Base-by-base conservation (phyloP, 73 alveolate species). In the Stentor roeselii region DNA sequence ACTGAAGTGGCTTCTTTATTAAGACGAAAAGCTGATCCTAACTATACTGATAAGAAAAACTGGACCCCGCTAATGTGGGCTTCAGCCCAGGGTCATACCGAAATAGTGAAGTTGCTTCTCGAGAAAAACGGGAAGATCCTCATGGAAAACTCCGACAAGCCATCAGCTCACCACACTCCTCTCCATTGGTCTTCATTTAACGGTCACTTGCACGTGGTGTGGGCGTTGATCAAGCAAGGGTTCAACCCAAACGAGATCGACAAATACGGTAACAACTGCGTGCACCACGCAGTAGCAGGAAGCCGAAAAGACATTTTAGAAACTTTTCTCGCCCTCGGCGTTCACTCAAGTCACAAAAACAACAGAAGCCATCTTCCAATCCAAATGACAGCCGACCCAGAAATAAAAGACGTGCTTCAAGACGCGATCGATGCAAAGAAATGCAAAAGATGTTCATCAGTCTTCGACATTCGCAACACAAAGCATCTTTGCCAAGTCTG, bases 251-350 rank as follows among this genome's bases (percentile, higher is more conserved):
- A 89, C 75, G 97, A 90, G 39, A 90, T 94, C 39, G 98, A 94
- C 83, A 92, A 89, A 82, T 89, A 87, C 86, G 98, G 98, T n/a
- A 92, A 92, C 84, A 92, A 93, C 76, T 95, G 97, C 27, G 93
- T 94, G 27, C 98, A 94, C 87, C 93, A 94, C 39, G 95, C 98
- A 1, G 97, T 96, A 4, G 98, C 97, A 11, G 85, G 93, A 30
- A 95, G 96, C 32, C 60, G 82, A 59, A 83, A 60, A 50, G 86
- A 78, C 31, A 92, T 93, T 3, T 88, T 94, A 15, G 96, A 94
- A 88, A 89, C 93, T 75, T 92, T 92, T 91, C 77, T 94, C 77
- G 95, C 97, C 36, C 50, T 92, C 67, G 98, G 98, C 3, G 96
- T 94, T 42, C 95, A 92, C 87, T 89, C 93, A 6, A 95, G 90